Conservation (phyloP, 345 rosid genomes). For the Linum tenue region DNA sequence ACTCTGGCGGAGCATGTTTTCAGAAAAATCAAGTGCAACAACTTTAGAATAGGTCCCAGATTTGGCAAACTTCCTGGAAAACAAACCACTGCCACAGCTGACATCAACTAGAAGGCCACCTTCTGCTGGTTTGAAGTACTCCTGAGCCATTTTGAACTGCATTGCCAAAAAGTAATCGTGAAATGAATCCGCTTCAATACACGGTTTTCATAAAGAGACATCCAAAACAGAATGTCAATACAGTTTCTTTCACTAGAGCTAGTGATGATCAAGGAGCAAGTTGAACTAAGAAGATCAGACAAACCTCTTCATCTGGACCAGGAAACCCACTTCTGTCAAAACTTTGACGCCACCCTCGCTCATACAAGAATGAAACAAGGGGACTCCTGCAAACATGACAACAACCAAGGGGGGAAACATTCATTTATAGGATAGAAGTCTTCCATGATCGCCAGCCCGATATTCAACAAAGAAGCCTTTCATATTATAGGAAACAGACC, state of each 20-base stretch:
- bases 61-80: constrained; percentile 77
- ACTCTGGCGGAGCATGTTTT: constrained; percentile 93
- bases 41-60: constrained; percentile 67
- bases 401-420: not conserved
- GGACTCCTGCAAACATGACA: constrained; percentile 61
- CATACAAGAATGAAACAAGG: constrained; percentile 78
- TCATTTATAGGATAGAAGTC: not conserved
- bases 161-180: constrained; percentile 11
- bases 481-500: too few relatives aligned
- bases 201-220: not conserved
- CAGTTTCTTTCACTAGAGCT: not conserved
- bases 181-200: not conserved
- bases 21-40: constrained; percentile 88
- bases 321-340: constrained; percentile 81
- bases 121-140: constrained; percentile 62
- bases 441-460: not conserved
- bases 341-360: constrained; percentile 92
- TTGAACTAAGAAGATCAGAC: not conserved
- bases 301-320: constrained; percentile 91
- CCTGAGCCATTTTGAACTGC: constrained; percentile 96
- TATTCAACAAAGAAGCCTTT: too few relatives aligned
- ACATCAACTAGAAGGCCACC: constrained; percentile 86
- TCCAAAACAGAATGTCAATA: not conserved
- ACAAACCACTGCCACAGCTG: constrained; percentile 93
- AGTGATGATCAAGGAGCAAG: not conserved